Evolutionary conservation across 306 rosid species (phyloP), one percentile per base, ranked within the genome.

Genomic region (Fagus sylvatica): DNA sequence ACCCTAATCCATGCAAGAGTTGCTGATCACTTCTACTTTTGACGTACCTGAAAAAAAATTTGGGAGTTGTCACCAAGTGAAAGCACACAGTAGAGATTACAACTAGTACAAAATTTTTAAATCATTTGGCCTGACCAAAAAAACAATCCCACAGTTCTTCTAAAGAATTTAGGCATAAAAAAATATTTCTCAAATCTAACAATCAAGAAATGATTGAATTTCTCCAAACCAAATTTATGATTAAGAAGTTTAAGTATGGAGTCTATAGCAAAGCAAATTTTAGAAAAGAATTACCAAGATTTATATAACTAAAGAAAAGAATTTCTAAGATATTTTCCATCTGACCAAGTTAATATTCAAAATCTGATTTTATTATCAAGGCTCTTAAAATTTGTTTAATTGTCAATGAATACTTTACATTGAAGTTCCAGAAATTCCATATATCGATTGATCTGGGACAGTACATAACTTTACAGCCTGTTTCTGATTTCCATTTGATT

Each of bases 11-110:
- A 80, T 87, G 84, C 56, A 92, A 78, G 76, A 95, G 98, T 85
- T 95, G 98, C 80, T 8, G 69, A 76, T 92, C 97, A 81, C 86
- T 92, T 88, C 91, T 91, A 85, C 93, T 91, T 85, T 91, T 92
- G 76, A 95, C 98, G 85, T 95, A 92, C 80, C 98, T 95, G 91
- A 76, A 86, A 56, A 22, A 82, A 61, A 65, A 46, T 74, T 76
- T 43, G 40, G 73, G 81, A 76, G 71, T 62, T 49, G 65, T 48
- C 77, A 79, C 60, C 46, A 76, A 73, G 81, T 33, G 69, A 53
- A 83, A 67, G 46, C 19, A 69, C 17, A 73, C 51, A 39, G 36
- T 36, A 48, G 83, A 85, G 65, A 57, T 36, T 43, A 33, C 59
- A 71, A 54, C 11, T 41, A 40, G 48, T 53, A 73, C 6, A 66